These are phyloP conservation scores for Mycena galericulata DNA, from an alignment of 768 basidiomycete species.

Conservation along the genomic window DNA sequence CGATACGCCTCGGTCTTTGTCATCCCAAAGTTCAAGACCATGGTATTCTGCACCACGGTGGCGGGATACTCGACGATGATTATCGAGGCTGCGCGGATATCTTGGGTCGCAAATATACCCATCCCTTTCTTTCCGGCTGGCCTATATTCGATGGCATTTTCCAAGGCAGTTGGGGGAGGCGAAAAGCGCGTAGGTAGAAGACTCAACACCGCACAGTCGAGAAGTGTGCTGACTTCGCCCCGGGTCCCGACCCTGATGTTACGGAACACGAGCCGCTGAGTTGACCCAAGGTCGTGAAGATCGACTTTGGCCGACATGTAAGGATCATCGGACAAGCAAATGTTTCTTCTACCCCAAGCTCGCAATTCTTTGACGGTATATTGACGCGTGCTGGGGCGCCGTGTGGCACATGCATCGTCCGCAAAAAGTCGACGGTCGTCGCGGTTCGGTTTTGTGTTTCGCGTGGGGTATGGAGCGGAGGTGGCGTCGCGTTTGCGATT, in stretches of 20 bases:
- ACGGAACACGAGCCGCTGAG: constrained; percentile 30
- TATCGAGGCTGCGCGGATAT: constrained; percentile 21
- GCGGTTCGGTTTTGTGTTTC: constrained; percentile 22
- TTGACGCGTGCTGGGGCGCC: not conserved
- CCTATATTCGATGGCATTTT: constrained; percentile 30
- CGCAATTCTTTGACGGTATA: constrained; percentile 22
- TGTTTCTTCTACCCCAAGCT: constrained; percentile 21
- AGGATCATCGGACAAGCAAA: constrained; percentile 21
- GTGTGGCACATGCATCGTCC: not conserved
- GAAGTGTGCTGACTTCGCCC: constrained; percentile 29
- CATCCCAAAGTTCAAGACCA: constrained; percentile 28
- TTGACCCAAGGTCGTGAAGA: constrained; percentile 7
- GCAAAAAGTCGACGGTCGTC: constrained; percentile 25
- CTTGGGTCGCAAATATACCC: constrained; percentile 23
- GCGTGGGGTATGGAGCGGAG: constrained; percentile 26
- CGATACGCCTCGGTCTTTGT: constrained; percentile 23
- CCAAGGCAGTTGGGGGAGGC: constrained; percentile 3
- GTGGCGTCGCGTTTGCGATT: not conserved
- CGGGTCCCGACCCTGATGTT: constrained; percentile 27
- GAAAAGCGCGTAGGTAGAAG: constrained; percentile 23
- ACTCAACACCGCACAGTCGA: constrained; percentile 22
- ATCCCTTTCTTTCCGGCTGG: not conserved
- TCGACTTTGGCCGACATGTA: constrained; percentile 21
- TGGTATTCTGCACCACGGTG: constrained; percentile 27
- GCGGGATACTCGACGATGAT: constrained; percentile 30